Evolutionary conservation across 192 early-diverging fungal genomes (phyloP), one percentile per base, ranked within the genome.

Genomic region (Rhizophagus clarus): DNA sequence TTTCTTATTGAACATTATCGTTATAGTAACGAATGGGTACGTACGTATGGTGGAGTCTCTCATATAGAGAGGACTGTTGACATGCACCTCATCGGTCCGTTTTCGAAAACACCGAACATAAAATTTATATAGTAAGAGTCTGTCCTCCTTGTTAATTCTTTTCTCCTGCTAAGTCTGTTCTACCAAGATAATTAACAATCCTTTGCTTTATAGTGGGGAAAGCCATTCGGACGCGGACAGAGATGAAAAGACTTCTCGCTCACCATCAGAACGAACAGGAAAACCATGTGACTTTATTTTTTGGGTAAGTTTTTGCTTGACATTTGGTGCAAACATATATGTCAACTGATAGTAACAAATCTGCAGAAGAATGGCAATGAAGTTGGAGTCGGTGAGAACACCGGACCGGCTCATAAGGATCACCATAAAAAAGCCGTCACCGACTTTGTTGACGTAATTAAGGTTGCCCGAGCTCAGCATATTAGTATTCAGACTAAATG

Each of bases 201-300:
- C 60, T 40, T 64, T 64, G 29, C 22, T 37, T 29, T 42, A 40
- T 66, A 77, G 75, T 4, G 75, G 75, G 24, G 75, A 77, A 66
- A 77, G 20, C 28, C 61, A 77, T 24, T 77, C 75, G 0, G 26
- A 77, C 0, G 75, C 75, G 11, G 76, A 77, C 37, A 77, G 32
- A 77, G 29, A 66, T 11, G 76, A 77, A 66, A 77, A 77, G 26
- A 15, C 51, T 26, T 40, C 40, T 28, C 60, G 56, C 5, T 77
- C 75, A 34, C 14, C 20, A 26, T 64, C 37, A 22, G 15, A 15
- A 63, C 10, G 75, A 47, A 66, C 37, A n/a, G 76, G 76, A 66
- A 77, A 77, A 66, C 62, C 76, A 2, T 77, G 76, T 77, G 76
- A 77, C 17, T 77, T 66, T 17, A 62, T 77, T 45, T 77, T 77